Conservation (phyloP, 1,284 basidiomycete genomes). For the Malassezia japonica region DNA sequence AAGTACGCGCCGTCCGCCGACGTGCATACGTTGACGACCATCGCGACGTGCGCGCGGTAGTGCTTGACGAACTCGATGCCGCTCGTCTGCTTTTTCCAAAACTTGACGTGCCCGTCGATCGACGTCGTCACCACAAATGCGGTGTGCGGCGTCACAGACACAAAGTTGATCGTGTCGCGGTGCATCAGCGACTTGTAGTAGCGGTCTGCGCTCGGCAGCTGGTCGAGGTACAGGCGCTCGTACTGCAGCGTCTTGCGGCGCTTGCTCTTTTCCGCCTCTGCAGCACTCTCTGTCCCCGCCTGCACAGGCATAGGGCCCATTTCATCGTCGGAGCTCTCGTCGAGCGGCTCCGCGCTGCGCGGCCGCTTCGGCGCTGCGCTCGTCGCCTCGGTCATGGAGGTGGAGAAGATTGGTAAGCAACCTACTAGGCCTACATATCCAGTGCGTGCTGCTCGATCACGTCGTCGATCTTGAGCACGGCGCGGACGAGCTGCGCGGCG, state of each 20-base stretch:
- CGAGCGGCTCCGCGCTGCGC: background rate
- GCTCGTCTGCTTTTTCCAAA: conserved; percentile 94
- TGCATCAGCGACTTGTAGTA: conserved; percentile 99
- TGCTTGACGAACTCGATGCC: conserved; percentile 49
- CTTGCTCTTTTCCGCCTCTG: conserved; percentile 14
- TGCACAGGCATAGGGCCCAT: conserved; percentile 15
- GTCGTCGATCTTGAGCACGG: conserved; percentile 50
- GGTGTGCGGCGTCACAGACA: conserved; percentile 51
- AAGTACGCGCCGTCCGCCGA: conserved; percentile 86
- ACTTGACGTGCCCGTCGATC: conserved; percentile 84
- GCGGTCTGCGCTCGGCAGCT: conserved; percentile 80
- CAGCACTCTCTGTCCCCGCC: background rate
- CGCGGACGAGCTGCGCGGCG: conserved; percentile 73
- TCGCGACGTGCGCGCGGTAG: conserved; percentile 70
- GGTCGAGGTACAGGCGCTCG: conserved; percentile 76
- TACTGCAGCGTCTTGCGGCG: conserved; percentile 53
- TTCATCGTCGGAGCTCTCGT: conserved; percentile 10
- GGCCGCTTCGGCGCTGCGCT: background rate
- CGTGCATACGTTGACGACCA: conserved; percentile 70
- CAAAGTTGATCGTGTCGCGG: conserved; percentile 79
- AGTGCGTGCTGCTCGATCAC: conserved; percentile 28
- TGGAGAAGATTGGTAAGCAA: too few species aligned
- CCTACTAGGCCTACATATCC: background rate
- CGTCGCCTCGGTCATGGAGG: background rate
- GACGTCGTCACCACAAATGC: conserved; percentile 88